Evolutionary conservation across 805 yeast genomes (phyloP), one percentile per base, ranked within the genome.

Genomic region (Priceomyces haplophilus): DNA sequence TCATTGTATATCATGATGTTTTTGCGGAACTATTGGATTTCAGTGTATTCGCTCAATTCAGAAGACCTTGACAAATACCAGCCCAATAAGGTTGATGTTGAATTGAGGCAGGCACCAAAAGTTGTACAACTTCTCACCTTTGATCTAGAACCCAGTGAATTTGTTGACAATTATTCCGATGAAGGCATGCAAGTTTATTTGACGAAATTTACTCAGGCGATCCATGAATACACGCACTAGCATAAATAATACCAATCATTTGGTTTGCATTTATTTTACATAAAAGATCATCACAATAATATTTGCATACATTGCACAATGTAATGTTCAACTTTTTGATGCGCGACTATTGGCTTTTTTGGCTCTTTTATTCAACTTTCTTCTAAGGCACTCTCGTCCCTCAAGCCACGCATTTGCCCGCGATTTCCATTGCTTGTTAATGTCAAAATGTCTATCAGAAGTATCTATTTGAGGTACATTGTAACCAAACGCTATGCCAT

Each of bases 81-180:
- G 7, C 64, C 66, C 1, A 53, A 56, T 11, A 61, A 55, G 34
- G 56, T 52, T 1, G 68, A 68, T 24, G 46, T 55, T 25, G 75
- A 70, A 20, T 49, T 65, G 40, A 59, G 65, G 32, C 64, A 53
- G 25, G 48, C 53, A 6, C 64, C 70, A 1, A 61, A 59, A 35
- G 27, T 53, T 11, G 38, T 37, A 7, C 37, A 32, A 13, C 38
- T 44, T 17, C 20, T 46, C 1, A 41, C 44, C 5, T 47, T 49
- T 18, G 19, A 32, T 13, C 40, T 43, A 17, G 48, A 38, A 4
- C 27, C 27, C 17, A 20, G 37, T 13, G 50, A 41, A 2, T 17
- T 47, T 29, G 24, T 40, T 13, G 35, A 40, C 16, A 23, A 37
- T 7, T 19, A 38, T 11, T 25, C 38, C 15, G 37, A 38, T 6